Evolutionary conservation across 2,329 filamentous ascomycete species (phyloP), one percentile per base, ranked within the genome.

Genomic region (Ustulina deusta): DNA sequence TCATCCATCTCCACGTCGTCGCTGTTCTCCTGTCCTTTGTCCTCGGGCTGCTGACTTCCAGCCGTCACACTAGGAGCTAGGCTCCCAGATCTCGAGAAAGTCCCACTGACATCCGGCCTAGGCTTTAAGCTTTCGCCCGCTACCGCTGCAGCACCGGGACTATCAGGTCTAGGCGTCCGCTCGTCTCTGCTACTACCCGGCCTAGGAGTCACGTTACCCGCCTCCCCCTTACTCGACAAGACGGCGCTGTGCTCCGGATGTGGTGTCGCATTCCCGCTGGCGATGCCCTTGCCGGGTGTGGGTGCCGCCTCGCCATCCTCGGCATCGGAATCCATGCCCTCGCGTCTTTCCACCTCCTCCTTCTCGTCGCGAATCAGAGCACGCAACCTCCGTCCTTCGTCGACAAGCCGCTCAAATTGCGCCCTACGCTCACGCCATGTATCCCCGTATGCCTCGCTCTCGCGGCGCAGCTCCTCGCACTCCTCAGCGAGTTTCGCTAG

Each of bases 311-410:
- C 84, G 5, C 82, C 86, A 42, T 90, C 89, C 72, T 90, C 90
- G 17, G 84, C 87, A 55, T 89, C 90, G 71, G 89, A 89, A 64
- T 89, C 87, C 89, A 93, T 93, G 34, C 93, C 93, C 79, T 97
- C 93, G 62, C 93, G 87, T 48, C 93, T 85, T 80, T 97, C 94
- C 0, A 96, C 93, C 80, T 97, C 94, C 78, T 97, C 94, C 81
- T 97, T 97, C 84, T 97, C 95, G 76, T 97, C 94, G 68, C 94
- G 90, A 76, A 98, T 97, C 78, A 97, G 85, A 56, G 93, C 86
- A 65, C 94, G 85, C 78, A 98, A 86, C 71, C 93, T 86, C 87
- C 92, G 92, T n/a, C 93, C 93, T 82, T 97, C 95, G 67, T 94
- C 92, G 77, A 97, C 92, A 75, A 98, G 94, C 63, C 89, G 87